Evolutionary conservation across 768 basidiomycete genomes (phyloP), one percentile per base, ranked within the genome.

Genomic region (Boletus vinaceobasis): DNA sequence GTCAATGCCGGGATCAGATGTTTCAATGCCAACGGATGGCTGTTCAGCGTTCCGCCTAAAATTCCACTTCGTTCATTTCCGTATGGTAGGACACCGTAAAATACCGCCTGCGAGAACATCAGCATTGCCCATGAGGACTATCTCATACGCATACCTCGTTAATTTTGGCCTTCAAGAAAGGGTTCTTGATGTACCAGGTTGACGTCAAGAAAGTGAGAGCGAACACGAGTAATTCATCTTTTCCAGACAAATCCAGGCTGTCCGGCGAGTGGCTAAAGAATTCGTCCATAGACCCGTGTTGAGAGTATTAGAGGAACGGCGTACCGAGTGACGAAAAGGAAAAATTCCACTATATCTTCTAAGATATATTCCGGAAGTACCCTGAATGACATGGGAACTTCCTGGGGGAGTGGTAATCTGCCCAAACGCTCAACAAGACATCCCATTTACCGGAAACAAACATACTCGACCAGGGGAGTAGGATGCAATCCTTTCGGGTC

Each of bases 111-210:
- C 5, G 11, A 9, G 37, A 43, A 48, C 1, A 23, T 65, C 27
- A 49, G 59, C 39, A 46, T 45, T 23, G 44, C 19, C 39, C 39
- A 37, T 11, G 31, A 10, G 23, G 15, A n/a, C 21, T n/a, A 21
- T 36, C 15, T 23, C 38, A 29, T 27, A 6, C 58, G 40, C 78
- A 42, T 59, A 93, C 93, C 67, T 97, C 91, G 60, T 98, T 93
- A 56, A 98, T 88, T 72, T 98, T 96, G 19, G 93, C 85, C 73
- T 98, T 98, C 63, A 99, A 70, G 78, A 96, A 98, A 0, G 97
- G 97, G 62, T 98, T 99, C 77, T 97, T 97, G 79, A 99, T 95
- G 69, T 94, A 98, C 83, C 92, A 93, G 0, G 95, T 96, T 36
- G 92, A 93, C 7, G 87, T 84, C 56, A 99, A 74, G 79, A 98